Evolutionary conservation across 2,329 filamentous ascomycete genomes (phyloP).

Genomic region (Pseudocercospora vitis): DNA sequence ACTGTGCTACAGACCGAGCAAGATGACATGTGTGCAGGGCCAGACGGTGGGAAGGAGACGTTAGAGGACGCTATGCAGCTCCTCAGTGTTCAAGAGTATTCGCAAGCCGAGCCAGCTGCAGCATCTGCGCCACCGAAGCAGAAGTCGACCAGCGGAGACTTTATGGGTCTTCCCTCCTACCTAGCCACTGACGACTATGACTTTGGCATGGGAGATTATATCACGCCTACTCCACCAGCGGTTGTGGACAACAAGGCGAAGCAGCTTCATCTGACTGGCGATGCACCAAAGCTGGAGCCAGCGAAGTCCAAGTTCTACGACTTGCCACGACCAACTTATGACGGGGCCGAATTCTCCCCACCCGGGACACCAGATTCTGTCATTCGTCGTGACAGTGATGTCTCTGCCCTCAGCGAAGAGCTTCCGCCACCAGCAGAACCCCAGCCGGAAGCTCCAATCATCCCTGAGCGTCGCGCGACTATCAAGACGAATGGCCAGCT

Average conservation of each 20-base stretch:
- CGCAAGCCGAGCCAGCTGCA: slow-evolving; percentile 29
- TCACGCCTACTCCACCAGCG: slow-evolving; percentile 48
- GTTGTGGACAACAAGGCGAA: slow-evolving; percentile 24
- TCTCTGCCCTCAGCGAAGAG: slow-evolving; percentile 26
- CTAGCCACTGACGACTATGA: slow-evolving; percentile 54
- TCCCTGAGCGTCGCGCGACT: slow-evolving; percentile 81
- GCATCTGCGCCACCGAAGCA: slow-evolving; percentile 8
- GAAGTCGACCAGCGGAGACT: slow-evolving; percentile 26
- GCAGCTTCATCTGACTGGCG: slow-evolving; percentile 26
- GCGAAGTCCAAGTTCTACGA: slow-evolving; percentile 27
- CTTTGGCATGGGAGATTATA: slow-evolving; percentile 56
- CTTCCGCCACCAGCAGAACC: slow-evolving; percentile 16
- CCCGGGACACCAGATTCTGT: slow-evolving; percentile 82
- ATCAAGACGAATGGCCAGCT: slow-evolving; percentile 84
- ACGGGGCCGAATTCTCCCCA: slow-evolving; percentile 31
- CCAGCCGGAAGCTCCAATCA: slow-evolving; percentile 33
- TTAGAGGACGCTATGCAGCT: slow-evolving; percentile 39
- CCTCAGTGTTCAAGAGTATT: slow-evolving; percentile 38
- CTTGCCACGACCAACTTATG: slow-evolving; percentile 26
- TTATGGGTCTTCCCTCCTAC: slow-evolving; percentile 38
- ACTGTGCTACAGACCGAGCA: slow-evolving; percentile 29
- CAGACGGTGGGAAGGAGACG: slow-evolving; percentile 35
- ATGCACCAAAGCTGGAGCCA: slow-evolving; percentile 28
- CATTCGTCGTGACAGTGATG: slow-evolving; percentile 65
- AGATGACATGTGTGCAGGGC: slow-evolving; percentile 8